A percentile compares a stretch with the other conserved stretches of the same genome.
phyloP scores from a whole-genome alignment of 225 moss, liverwort and hornwort species.

The Physcomitrellopsis africana region DNA sequence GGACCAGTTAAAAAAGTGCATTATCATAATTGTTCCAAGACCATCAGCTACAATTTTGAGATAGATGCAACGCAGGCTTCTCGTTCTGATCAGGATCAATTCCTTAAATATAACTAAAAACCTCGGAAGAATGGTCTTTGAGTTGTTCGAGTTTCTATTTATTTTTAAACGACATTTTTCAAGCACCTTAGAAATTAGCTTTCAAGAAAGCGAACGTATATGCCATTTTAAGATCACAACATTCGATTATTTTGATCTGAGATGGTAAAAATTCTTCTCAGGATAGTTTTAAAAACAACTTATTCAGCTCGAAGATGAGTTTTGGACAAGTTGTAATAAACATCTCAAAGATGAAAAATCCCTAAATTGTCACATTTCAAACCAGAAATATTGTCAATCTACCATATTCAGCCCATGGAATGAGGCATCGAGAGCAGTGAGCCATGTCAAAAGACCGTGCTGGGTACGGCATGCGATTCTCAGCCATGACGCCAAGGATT shows the following conservation, averaged over 20 bases:
- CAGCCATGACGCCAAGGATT: conserved; percentile 65
- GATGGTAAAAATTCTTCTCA: too few relatives aligned
- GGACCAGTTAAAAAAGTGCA: neutral
- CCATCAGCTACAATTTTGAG: conserved; percentile 9
- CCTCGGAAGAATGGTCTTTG: too few relatives aligned
- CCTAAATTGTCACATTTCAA: conserved; percentile 2
- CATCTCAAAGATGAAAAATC: neutral
- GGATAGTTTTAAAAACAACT: too few relatives aligned
- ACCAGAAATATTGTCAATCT: neutral
- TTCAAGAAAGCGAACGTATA: too few relatives aligned
- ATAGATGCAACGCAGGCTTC: neutral
- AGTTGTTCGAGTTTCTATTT: too few relatives aligned
- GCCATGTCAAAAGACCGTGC: conserved; percentile 70
- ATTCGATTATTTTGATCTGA: too few relatives aligned
- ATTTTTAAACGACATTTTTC: too few relatives aligned
- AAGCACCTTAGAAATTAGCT: too few relatives aligned
- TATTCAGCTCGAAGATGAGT: too few relatives aligned
- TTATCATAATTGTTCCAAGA: neutral
- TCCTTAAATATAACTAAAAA: neutral
- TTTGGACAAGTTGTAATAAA: too few relatives aligned
- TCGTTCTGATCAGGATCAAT: neutral
- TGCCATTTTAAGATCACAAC: too few relatives aligned
- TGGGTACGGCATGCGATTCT: conserved; percentile 65
- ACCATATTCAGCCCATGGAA: conserved; percentile 62
- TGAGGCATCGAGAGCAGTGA: conserved; percentile 68